Conservation (phyloP, 2,329 filamentous ascomycete genomes). For the Fusarium lyarnte region DNA sequence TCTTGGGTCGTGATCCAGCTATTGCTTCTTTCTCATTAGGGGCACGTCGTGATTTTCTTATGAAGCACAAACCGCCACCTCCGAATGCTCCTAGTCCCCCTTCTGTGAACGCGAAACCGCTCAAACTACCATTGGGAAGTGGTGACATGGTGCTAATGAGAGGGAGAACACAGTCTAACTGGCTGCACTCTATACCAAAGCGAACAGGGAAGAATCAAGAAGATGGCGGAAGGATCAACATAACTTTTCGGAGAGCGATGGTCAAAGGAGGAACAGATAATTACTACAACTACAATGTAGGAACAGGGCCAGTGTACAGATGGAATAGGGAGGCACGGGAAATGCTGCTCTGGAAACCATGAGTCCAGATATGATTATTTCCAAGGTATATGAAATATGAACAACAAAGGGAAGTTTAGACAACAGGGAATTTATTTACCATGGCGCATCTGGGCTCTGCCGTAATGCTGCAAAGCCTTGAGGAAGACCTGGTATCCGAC, state of each 20-base stretch:
- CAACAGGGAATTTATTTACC: constrained; percentile 62
- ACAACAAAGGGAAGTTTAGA: constrained; percentile 2
- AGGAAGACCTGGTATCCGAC: constrained; percentile 97
- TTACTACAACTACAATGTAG: constrained; percentile 87
- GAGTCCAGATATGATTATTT: constrained; percentile 33
- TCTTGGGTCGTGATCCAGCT: constrained; percentile 73
- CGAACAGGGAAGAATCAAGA: constrained; percentile 70
- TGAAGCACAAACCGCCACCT: constrained; percentile 77
- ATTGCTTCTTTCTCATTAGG: constrained; percentile 82
- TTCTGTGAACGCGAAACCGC: constrained; percentile 45
- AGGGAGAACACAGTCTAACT: constrained; percentile 77
- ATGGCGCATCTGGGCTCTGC: constrained; percentile 87
- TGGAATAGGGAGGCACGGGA: constrained; percentile 69
- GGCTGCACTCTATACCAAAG: constrained; percentile 83
- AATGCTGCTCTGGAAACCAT: constrained; percentile 54
- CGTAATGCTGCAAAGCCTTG: constrained; percentile 82
- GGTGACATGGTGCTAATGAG: constrained; percentile 86
- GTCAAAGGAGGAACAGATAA: constrained; percentile 80
- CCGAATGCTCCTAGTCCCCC: constrained; percentile 47
- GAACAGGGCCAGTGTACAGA: constrained; percentile 71
- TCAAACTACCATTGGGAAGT: constrained; percentile 65
- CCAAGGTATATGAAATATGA: background rate
- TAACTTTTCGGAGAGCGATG: constrained; percentile 79
- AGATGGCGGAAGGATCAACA: constrained; percentile 76
- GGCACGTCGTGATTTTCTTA: constrained; percentile 76